Base-by-base conservation (phyloP, 1,284 basidiomycete genomes). In the Psilocybe mexicana region DNA sequence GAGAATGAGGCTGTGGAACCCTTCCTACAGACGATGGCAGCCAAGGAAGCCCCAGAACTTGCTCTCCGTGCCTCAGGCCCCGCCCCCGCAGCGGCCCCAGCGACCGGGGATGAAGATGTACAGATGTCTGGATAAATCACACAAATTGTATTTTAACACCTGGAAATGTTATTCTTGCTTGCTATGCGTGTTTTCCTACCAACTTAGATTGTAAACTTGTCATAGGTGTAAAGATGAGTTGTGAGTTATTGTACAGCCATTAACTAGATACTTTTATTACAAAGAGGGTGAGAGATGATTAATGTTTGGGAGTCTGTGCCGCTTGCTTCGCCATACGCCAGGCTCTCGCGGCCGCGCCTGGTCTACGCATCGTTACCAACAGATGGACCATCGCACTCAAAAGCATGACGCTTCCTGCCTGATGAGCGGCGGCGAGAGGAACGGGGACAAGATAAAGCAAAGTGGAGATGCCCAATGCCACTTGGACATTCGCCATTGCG, bases 391-490 rank as follows among this genome's bases (percentile, higher is more conserved):
- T 85, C 12, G 90, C 84, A n/a, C 90, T 94, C 33, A 99, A 76
- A 12, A 99, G 78, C 44, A 91, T 83, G 5, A 99, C 88, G 65
- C 93, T 94, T 7, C 96, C 96, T 0, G 94, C 96, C 73, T 99
- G 97, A 72, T 99, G 97, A 40, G 90, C 84, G 7, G 95, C 92
- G 1, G 97, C 97, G 1, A 99, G 78, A 1, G 93, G 91, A 3
- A 95, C 85, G 0, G 97, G 97, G 0, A 99, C 97, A 61, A 99
- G 83, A 74, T 97, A 97, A 30, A 98, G 73, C 14, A 99, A 78
- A 0, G 97, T 99, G 11, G 89, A 86, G 61, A 99, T 94, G 1
- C 97, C 97, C 23, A 99, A 81, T 0, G 88, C 76, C 28, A 94
- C 92, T 73, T 99, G 97, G 2, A 93, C 70, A 62, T 96, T 89